A percentile compares a stretch with the other conserved stretches of the same genome.
phyloP scores from a whole-genome alignment of 1,284 basidiomycete genomes.

The Sporisorium sorghi region DNA sequence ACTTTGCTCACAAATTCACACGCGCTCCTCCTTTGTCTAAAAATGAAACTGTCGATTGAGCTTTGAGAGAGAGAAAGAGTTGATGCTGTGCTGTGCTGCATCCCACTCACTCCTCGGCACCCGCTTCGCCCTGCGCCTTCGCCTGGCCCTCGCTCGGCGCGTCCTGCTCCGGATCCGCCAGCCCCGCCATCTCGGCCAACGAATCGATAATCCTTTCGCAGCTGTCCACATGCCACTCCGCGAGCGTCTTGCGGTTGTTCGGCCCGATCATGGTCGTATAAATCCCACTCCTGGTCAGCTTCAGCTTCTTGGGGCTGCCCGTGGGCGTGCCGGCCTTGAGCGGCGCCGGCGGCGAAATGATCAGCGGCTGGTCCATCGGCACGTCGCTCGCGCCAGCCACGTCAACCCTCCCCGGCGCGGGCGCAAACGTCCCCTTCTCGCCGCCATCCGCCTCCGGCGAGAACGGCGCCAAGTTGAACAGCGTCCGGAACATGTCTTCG shows the following conservation, averaged over 20 bases:
- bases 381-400: background rate
- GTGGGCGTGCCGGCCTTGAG: slow-evolving; percentile 34
- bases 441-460: slow-evolving; percentile 24
- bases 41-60: background rate
- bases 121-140: background rate
- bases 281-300: slow-evolving; percentile 52
- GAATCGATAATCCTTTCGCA: slow-evolving; percentile 59
- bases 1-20: background rate
- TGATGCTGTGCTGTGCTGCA: background rate
- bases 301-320: slow-evolving; percentile 52
- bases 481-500: slow-evolving; percentile 67
- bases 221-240: slow-evolving; percentile 64
- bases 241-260: slow-evolving; percentile 63
- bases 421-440: background rate
- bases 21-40: background rate
- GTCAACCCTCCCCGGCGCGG: background rate
- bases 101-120: background rate
- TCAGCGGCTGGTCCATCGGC: slow-evolving; percentile 23
- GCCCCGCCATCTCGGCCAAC: slow-evolving; percentile 62
- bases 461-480: slow-evolving; percentile 51
- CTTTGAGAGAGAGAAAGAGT: background rate
- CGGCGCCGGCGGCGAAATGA: slow-evolving; percentile 56
- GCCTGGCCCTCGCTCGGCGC: slow-evolving; percentile 17
- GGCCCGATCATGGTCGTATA: slow-evolving; percentile 66
- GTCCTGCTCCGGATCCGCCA: slow-evolving; percentile 15